A percentile compares a stretch with the other conserved stretches of the same genome.
phyloP scores from a whole-genome alignment of 257 asterid genomes.

The Scutellaria galericulata region DNA sequence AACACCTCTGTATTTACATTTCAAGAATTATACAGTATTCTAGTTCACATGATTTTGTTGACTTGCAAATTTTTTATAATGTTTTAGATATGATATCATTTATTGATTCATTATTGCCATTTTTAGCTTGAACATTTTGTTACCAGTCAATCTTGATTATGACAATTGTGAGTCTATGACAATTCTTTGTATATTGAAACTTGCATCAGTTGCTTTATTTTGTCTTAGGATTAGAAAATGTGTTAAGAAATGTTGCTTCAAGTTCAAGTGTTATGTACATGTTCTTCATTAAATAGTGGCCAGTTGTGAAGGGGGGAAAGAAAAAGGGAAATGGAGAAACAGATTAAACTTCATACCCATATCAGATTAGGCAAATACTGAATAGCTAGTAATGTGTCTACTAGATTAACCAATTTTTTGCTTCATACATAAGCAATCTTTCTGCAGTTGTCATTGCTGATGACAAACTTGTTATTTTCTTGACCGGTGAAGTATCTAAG shows the following conservation, averaged over 20 bases:
- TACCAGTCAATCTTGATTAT: not conserved
- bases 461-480: not conserved
- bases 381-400: not conserved
- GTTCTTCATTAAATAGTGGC: slow-evolving; percentile 6
- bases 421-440: not conserved
- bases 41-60: not conserved
- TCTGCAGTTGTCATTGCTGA: slow-evolving; percentile 25
- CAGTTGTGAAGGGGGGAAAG: too few relatives aligned
- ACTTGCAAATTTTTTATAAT: not conserved
- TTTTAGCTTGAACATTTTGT: not conserved
- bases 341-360: not conserved
- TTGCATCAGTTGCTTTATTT: not conserved
- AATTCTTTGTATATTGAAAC: not conserved
- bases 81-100: slow-evolving; percentile 8
- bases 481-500: not conserved
- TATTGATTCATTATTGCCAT: slow-evolving; percentile 3
- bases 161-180: not conserved
- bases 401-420: not conserved
- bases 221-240: slow-evolving; percentile 8
- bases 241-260: not conserved
- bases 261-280: slow-evolving; percentile 1
- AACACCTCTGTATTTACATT: not conserved
- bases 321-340: not conserved
- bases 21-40: not conserved
- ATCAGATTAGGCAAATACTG: not conserved